These are phyloP conservation scores for Cutaneotrichosporon mucoides DNA, from an alignment of 1,284 basidiomycete species.

Conservation along the genomic window DNA sequence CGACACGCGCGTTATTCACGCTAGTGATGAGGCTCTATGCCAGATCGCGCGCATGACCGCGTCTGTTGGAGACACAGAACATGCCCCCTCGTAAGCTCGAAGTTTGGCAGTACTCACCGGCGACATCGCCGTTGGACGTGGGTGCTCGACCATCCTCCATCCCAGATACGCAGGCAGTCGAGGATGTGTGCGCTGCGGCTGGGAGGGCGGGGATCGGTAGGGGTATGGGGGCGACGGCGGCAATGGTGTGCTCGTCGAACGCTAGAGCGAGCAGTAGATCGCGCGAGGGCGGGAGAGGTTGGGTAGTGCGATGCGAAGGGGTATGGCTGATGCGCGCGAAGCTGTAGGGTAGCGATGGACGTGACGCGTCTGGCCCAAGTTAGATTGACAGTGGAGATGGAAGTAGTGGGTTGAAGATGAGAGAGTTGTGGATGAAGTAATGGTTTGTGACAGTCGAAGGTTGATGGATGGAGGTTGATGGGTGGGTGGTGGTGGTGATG, in stretches of 20 bases:
- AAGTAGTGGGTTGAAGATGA: no score
- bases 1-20: no score
- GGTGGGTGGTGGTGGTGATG: no score
- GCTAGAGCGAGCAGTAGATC: neutral
- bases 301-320: neutral
- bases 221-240: neutral
- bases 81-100: no score
- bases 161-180: conserved; percentile 1
- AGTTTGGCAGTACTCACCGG: neutral
- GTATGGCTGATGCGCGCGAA: no score
- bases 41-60: neutral
- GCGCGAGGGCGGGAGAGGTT: neutral
- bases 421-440: no score
- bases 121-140: neutral
- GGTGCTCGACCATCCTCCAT: conserved; percentile 3
- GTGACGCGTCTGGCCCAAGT: no score
- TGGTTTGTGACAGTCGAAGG: no score
- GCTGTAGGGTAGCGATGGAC: no score
- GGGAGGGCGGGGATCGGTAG: neutral
- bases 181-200: neutral
- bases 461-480: no score
- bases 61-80: neutral
- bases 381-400: no score
- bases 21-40: neutral
- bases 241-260: neutral